phyloP scores from a whole-genome alignment of 345 rosid genomes.

The Cardamine resedifolia region DNA sequence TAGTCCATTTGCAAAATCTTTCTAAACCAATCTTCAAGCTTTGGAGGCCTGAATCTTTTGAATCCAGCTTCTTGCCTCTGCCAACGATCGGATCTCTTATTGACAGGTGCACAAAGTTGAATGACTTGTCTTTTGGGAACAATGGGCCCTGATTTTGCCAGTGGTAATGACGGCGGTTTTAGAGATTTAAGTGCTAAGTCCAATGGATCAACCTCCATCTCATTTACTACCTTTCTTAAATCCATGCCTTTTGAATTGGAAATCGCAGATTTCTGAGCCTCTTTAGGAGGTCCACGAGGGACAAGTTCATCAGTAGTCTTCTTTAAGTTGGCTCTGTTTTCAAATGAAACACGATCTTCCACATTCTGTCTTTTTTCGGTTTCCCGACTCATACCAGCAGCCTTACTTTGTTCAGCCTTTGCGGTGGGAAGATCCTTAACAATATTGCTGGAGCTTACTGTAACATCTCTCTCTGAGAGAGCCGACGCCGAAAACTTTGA shows the following conservation, averaged over 20 bases:
- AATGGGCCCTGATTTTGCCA: constrained; percentile 49
- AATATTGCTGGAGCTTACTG: constrained; percentile 29
- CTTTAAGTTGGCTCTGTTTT: constrained; percentile 34
- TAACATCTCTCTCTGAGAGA: constrained; percentile 35
- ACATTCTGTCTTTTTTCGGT: constrained; percentile 37
- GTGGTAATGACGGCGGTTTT: constrained; percentile 43
- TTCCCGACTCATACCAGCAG: constrained; percentile 43
- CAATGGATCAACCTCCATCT: constrained; percentile 47
- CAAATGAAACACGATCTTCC: constrained; percentile 36
- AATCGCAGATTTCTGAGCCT: constrained; percentile 34
- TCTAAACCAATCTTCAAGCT: constrained; percentile 94
- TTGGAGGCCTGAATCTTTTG: constrained; percentile 83
- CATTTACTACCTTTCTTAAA: constrained; percentile 54
- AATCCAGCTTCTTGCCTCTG: constrained; percentile 54
- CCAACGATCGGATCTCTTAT: constrained; percentile 51
- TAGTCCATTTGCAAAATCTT: constrained; percentile 83
- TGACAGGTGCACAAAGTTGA: constrained; percentile 75
- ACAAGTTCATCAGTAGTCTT: constrained; percentile 40
- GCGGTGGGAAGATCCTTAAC: constrained; percentile 37
- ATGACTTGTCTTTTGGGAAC: constrained; percentile 87
- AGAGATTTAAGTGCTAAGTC: constrained; percentile 51
- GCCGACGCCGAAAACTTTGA: constrained; percentile 40
- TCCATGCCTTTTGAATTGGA: constrained; percentile 42
- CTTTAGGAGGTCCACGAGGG: constrained; percentile 35
- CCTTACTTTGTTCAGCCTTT: constrained; percentile 45